Percentiles rank a stretch among this genome's conserved stretches.
Evolutionary conservation across 441 rosid genomes (phyloP).

Genomic region (Euphorbia schlechtendalii): DNA sequence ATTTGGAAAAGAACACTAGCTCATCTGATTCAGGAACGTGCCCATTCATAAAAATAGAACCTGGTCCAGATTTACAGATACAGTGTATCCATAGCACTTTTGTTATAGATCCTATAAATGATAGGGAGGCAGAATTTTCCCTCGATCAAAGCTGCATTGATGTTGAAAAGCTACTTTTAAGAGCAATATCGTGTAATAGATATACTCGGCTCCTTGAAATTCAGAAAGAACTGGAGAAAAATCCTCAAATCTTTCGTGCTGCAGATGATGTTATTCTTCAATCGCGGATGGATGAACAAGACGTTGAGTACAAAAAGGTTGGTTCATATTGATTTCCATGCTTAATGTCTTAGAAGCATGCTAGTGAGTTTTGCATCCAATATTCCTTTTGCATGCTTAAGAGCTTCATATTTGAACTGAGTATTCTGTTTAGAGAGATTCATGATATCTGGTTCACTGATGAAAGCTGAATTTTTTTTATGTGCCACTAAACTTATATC

Average conservation of each 20-base stretch:
- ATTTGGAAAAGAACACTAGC: constrained; percentile 51
- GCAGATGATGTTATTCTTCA: constrained; percentile 65
- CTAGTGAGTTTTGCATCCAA: neutral
- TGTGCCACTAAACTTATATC: constrained; percentile 18
- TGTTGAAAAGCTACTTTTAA: constrained; percentile 76
- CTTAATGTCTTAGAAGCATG: neutral
- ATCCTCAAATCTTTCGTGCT: constrained; percentile 56
- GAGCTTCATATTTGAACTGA: neutral
- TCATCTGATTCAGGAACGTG: constrained; percentile 44
- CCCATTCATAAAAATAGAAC: constrained; percentile 83
- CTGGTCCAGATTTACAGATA: constrained; percentile 77
- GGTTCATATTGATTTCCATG: constrained; percentile 18
- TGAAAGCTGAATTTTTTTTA: neutral
- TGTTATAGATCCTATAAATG: constrained; percentile 71
- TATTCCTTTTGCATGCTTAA: neutral
- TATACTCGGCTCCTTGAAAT: constrained; percentile 91
- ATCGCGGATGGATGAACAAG: constrained; percentile 44
- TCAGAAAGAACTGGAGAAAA: constrained; percentile 79
- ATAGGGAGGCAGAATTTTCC: constrained; percentile 74
- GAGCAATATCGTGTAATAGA: constrained; percentile 86
- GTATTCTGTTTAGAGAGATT: constrained; percentile 8
- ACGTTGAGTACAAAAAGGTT: constrained; percentile 43
- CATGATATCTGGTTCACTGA: constrained; percentile 8
- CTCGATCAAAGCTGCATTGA: constrained; percentile 85
- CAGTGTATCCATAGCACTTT: constrained; percentile 74